Evolutionary conservation across 306 rosid species (phyloP).

Genomic region (Erythrophleum fordii): DNA sequence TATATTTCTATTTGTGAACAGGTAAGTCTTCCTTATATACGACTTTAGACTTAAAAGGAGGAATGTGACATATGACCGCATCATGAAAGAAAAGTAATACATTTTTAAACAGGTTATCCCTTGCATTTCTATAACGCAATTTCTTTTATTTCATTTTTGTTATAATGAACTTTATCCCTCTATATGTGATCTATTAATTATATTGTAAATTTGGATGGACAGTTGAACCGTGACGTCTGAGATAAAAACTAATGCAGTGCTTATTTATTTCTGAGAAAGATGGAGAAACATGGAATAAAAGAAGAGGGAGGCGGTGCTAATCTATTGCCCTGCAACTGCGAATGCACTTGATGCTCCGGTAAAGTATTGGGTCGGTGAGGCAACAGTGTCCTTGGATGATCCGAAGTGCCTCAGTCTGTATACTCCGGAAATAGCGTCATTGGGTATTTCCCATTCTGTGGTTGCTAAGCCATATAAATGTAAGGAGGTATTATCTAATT

Average conservation of each 20-base stretch:
- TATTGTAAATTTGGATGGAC: neutral
- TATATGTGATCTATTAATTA: no score
- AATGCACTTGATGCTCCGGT: slow-evolving; percentile 78
- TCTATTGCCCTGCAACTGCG: slow-evolving; percentile 68
- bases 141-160: neutral
- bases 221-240: neutral
- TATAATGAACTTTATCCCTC: neutral
- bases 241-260: no score
- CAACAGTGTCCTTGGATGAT: slow-evolving; percentile 53
- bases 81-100: no score
- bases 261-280: slow-evolving; percentile 31
- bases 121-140: neutral
- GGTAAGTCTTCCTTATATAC: no score
- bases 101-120: neutral
- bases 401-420: slow-evolving; percentile 79
- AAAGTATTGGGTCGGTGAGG: slow-evolving; percentile 56
- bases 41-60: no score
- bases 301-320: neutral
- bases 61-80: no score
- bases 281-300: neutral
- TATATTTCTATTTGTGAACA: no score
- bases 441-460: slow-evolving; percentile 79
- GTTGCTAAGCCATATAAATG: slow-evolving; percentile 48
- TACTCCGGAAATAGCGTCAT: slow-evolving; percentile 55
- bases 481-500: slow-evolving; percentile 47